Percentiles rank a stretch among this genome's conserved stretches.
phyloP scores from a whole-genome alignment of 441 rosid genomes.

The Pelargonium citronellum region DNA sequence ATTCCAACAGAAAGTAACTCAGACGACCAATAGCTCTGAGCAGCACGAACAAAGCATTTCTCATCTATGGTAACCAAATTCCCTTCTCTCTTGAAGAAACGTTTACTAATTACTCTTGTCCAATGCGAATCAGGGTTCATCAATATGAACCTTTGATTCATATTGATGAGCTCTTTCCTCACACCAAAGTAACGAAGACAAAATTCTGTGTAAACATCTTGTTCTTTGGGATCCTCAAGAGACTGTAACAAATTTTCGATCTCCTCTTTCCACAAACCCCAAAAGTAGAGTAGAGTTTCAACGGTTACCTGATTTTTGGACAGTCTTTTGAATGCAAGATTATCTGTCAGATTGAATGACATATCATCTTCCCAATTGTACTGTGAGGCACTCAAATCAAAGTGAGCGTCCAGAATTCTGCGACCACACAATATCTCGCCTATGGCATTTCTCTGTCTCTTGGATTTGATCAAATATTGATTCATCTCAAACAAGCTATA shows the following conservation, averaged over 20 bases:
- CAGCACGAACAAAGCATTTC: conserved; percentile 3
- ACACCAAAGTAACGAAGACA: conserved; percentile 17
- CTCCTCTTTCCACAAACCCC: conserved; percentile 14
- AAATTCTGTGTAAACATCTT: background rate
- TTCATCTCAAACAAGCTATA: conserved; percentile 5
- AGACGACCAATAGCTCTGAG: conserved; percentile 13
- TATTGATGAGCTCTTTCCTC: background rate
- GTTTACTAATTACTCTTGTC: background rate
- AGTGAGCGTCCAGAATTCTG: conserved; percentile 13
- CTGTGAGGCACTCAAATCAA: background rate
- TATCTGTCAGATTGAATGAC: background rate
- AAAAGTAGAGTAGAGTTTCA: conserved; percentile 9
- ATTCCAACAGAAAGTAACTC: conserved; percentile 15
- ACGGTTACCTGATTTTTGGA: background rate
- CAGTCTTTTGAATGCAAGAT: background rate
- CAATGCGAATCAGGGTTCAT: conserved; percentile 10
- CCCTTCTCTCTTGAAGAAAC: background rate
- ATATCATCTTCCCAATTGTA: conserved; percentile 10
- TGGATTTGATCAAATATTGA: conserved; percentile 7
- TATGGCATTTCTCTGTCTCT: conserved; percentile 9
- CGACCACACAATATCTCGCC: conserved; percentile 16
- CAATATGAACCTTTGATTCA: conserved; percentile 2
- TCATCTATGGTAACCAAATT: conserved; percentile 10
- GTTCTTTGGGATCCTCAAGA: background rate
- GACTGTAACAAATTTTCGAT: background rate